These are phyloP conservation scores for Boletus hoseneyae DNA, from an alignment of 1,284 basidiomycete genomes.

Conservation along the genomic window DNA sequence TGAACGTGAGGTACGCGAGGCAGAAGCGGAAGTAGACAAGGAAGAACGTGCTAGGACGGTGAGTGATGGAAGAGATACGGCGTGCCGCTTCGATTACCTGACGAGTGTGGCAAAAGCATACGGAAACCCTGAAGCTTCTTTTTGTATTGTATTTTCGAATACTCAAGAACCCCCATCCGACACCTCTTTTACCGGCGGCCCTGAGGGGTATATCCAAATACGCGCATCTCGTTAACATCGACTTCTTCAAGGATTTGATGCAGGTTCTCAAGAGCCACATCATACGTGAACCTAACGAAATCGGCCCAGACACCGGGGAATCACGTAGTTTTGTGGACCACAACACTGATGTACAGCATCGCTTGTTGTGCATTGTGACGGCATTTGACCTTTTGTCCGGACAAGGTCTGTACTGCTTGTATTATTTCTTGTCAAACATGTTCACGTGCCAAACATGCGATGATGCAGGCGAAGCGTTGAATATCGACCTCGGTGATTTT, in stretches of 20 bases:
- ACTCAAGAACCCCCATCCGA: constrained; percentile 83
- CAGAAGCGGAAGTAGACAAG: constrained; percentile 90
- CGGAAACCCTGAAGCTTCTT: constrained; percentile 95
- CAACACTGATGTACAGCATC: constrained; percentile 50
- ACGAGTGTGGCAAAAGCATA: constrained; percentile 51
- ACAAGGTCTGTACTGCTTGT: constrained; percentile 62
- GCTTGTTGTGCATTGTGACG: constrained; percentile 87
- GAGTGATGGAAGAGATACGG: constrained; percentile 32
- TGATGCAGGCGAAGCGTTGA: constrained; percentile 82
- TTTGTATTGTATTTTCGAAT: constrained; percentile 98
- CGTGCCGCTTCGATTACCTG: constrained; percentile 18
- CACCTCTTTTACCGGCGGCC: constrained; percentile 82
- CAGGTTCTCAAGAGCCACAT: constrained; percentile 83
- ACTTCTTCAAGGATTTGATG: constrained; percentile 97
- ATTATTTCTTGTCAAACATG: constrained; percentile 8
- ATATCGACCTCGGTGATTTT: constrained; percentile 93
- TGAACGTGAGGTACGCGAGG: constrained; percentile 89
- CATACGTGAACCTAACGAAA: constrained; percentile 44
- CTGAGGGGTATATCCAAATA: constrained; percentile 92
- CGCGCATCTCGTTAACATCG: constrained; percentile 95
- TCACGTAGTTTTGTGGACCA: constrained; percentile 22
- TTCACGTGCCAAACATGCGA: constrained; percentile 7
- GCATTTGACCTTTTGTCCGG: constrained; percentile 96
- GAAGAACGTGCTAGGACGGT: constrained; percentile 86
- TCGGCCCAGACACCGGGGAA: constrained; percentile 40